These are phyloP conservation scores for Pseudozyma sp. DNA, from an alignment of 1,284 basidiomycete species.

Conservation along the genomic window DNA sequence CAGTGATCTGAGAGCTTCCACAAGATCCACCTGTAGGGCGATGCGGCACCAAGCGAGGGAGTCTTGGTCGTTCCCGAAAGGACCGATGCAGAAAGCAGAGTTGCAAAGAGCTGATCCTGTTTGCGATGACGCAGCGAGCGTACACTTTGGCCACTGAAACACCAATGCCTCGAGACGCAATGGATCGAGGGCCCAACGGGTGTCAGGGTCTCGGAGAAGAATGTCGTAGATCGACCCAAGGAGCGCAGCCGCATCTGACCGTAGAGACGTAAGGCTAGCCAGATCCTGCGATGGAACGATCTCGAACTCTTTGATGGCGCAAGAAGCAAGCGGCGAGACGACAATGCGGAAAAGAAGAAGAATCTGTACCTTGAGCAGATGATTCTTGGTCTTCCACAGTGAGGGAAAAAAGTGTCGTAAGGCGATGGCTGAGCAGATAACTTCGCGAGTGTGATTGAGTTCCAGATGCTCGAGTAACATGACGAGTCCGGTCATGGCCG, in stretches of 20 bases:
- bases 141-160: constrained; percentile 14
- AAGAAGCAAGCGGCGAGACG: constrained; percentile 24
- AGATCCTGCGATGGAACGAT: neutral
- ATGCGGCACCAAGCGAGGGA: constrained; percentile 29
- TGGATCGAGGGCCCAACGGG: constrained; percentile 35
- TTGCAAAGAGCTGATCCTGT: constrained; percentile 4
- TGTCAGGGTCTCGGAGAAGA: constrained; percentile 30
- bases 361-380: constrained; percentile 54
- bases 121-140: neutral
- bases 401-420: constrained; percentile 18
- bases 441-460: constrained; percentile 43
- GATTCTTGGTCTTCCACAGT: constrained; percentile 50
- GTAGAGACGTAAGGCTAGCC: neutral
- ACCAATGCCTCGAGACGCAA: constrained; percentile 22
- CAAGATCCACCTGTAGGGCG: constrained; percentile 24
- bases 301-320: constrained; percentile 18
- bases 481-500: constrained; percentile 49
- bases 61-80: constrained; percentile 16
- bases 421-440: constrained; percentile 25
- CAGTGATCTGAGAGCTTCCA: constrained; percentile 12
- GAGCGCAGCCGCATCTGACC: constrained; percentile 10
- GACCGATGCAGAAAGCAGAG: constrained; percentile 20
- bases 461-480: constrained; percentile 45
- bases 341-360: constrained; percentile 48
- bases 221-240: constrained; percentile 17